Evolutionary conservation across 306 rosid species (phyloP), one percentile per base, ranked within the genome.

Genomic region (Arachis stenosperma): DNA sequence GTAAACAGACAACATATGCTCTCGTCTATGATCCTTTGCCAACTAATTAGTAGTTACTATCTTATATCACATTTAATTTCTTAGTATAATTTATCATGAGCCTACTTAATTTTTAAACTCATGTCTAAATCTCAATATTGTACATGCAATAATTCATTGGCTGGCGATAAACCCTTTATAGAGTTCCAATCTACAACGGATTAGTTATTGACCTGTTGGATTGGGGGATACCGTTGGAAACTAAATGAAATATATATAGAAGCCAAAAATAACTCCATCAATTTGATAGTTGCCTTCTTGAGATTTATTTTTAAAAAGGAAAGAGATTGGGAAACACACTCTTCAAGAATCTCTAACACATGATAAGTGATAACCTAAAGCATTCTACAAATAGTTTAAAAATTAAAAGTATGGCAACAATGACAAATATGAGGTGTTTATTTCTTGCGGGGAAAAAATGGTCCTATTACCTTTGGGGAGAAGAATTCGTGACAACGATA

Each of bases 1-100:
- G 17, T 12, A 53, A 11, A 69, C 62, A 15, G 17, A 69, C 62
- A 39, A 69, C 52, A 39, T 14, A 36, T 33, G 71, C 55, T 48
- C 8, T 33, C 69, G 10, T 46, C 14, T 1, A 8, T 64, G 40
- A 43, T 66, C 57, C 44, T 48, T 6, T 3, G 5, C 14, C 68
- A 63, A 52, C 61, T 68, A 7, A 2, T n/a, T 46, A 46, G 4
- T 48, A 7, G 5, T n/a, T 46, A 46, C 12, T 48, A 2, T 48
- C 11, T 22, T 52, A n/a, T 52, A 3, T 52, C 8, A 14, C 4
- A 7, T 53, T 14, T 6, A 52, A 50, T 52, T 52, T 37, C 15
- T 37, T 68, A 8, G 12, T 68, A n/a, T 68, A 50, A 50, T 51
- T 30, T 33, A 67, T 12, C 8, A 40, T 3, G 7, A 9, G 22